Evolutionary conservation across 169 alveolate genomes (phyloP).

Genomic region (Plasmodium reichenowi): DNA sequence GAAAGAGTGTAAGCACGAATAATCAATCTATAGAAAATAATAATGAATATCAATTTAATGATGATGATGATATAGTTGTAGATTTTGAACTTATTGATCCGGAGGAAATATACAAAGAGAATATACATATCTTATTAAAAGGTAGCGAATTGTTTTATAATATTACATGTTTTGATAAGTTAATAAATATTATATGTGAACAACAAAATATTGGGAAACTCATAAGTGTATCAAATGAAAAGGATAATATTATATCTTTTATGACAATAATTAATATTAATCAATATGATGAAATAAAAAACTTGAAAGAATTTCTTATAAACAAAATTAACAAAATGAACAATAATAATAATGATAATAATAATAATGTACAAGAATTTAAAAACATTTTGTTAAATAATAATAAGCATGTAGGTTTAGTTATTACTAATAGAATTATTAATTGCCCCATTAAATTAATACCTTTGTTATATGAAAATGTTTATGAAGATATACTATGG

Average conservation of each 20-base stretch:
- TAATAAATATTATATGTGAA: constrained; percentile 54
- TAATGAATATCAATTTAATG: not conserved
- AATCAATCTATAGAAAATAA: constrained; percentile 4
- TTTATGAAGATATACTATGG: constrained; percentile 53
- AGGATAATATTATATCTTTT: constrained; percentile 26
- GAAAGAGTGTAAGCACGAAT: not conserved
- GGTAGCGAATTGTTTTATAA: constrained; percentile 21
- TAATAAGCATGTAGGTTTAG: constrained; percentile 24
- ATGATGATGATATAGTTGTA: constrained; percentile 30
- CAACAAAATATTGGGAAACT: constrained; percentile 72
- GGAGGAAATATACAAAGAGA: constrained; percentile 39
- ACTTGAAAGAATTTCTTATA: constrained; percentile 34
- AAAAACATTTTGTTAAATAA: not conserved
- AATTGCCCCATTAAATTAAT: constrained; percentile 60
- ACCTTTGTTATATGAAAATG: constrained; percentile 43
- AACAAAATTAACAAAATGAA: constrained; percentile 28
- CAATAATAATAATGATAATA: not conserved
- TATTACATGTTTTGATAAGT: constrained; percentile 32
- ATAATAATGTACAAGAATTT: constrained; percentile 1
- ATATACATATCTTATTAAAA: constrained; percentile 33
- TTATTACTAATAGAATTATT: constrained; percentile 27
- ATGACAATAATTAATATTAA: constrained; percentile 63
- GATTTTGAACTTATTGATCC: constrained; percentile 71
- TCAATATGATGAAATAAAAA: constrained; percentile 45
- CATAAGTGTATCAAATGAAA: constrained; percentile 14